Evolutionary conservation across 2,329 filamentous ascomycete species (phyloP), one percentile per base, ranked within the genome.

Genomic region (Apiospora aurea): DNA sequence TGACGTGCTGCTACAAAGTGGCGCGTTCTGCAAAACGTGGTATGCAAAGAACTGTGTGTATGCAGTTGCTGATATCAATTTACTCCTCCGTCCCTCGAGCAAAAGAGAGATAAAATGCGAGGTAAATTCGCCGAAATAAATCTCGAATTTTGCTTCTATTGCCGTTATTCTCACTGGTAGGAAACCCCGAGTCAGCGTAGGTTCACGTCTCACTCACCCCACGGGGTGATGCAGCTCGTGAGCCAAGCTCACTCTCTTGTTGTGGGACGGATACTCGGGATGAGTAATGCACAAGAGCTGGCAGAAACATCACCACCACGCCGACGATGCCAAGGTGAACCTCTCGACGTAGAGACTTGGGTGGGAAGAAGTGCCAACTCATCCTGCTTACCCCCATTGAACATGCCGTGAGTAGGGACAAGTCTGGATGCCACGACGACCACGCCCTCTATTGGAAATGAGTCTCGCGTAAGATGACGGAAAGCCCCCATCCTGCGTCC

Each of bases 141-240:
- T 8, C 21, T 41, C 18, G 21, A 11, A 3, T 2, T 13, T 64
- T 64, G 13, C 29, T 14, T 3, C 57, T 34, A 49, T 13, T 1
- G 3, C 1, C 18, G 41, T 41, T 14, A 24, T 61, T 21, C 34
- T 41, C 57, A 64, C n/a, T 38, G 10, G 18, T 16, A n/a, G 18
- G 34, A 64, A 64, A 34, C 41, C 57, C 57, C 57, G 57, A 64
- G 57, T 64, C 57, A 41, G 34, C 57, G 21, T 29, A 21, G n/a
- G 21, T 64, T 41, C 57, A 41, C n/a, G n/a, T 64, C 57, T 64
- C 57, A 64, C 57, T n/a, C 34, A 41, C 57, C 57, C 57, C 57
- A 64, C 21, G 34, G 57, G 57, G 34, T n/a, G 29, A 64, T 13
- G 21, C 57, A 41, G 34, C 21, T 64, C 5, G 34, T 64, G 51